phyloP scores from a whole-genome alignment of 768 basidiomycete genomes.

The Hygrocybe coccinea region DNA sequence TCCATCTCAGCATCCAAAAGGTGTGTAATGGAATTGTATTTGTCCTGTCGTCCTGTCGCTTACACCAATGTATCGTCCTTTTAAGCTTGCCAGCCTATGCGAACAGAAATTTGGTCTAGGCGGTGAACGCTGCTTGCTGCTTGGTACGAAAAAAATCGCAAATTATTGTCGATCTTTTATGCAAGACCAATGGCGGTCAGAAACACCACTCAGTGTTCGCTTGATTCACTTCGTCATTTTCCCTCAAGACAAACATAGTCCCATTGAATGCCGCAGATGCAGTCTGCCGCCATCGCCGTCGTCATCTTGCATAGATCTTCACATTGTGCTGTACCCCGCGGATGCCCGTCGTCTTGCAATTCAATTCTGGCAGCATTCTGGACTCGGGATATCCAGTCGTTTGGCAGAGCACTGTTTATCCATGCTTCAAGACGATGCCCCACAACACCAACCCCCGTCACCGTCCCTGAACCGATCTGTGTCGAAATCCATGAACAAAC shows the following conservation, averaged over 20 bases:
- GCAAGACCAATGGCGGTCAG: slow-evolving; percentile 39
- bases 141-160: slow-evolving; percentile 68
- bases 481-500: slow-evolving; percentile 46
- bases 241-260: slow-evolving; percentile 40
- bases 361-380: slow-evolving; percentile 95
- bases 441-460: slow-evolving; percentile 24
- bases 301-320: slow-evolving; percentile 46
- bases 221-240: slow-evolving; percentile 69
- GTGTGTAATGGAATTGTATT: slow-evolving; percentile 39
- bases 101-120: slow-evolving; percentile 69
- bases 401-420: slow-evolving; percentile 78
- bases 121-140: slow-evolving; percentile 74
- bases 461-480: slow-evolving; percentile 30
- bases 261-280: slow-evolving; percentile 1
- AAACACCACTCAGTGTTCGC: slow-evolving; percentile 45
- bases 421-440: slow-evolving; percentile 50
- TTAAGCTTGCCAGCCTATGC: slow-evolving; percentile 72
- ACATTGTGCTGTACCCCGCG: slow-evolving; percentile 74
- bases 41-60: background rate
- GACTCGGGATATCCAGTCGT: slow-evolving; percentile 84
- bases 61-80: slow-evolving; percentile 3
- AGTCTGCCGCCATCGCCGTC: slow-evolving; percentile 24
- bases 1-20: slow-evolving; percentile 79
- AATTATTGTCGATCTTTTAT: slow-evolving; percentile 74
- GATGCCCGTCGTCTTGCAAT: slow-evolving; percentile 64